Evolutionary conservation across 768 basidiomycete genomes (phyloP).

Genomic region (Trametes sanguinea): DNA sequence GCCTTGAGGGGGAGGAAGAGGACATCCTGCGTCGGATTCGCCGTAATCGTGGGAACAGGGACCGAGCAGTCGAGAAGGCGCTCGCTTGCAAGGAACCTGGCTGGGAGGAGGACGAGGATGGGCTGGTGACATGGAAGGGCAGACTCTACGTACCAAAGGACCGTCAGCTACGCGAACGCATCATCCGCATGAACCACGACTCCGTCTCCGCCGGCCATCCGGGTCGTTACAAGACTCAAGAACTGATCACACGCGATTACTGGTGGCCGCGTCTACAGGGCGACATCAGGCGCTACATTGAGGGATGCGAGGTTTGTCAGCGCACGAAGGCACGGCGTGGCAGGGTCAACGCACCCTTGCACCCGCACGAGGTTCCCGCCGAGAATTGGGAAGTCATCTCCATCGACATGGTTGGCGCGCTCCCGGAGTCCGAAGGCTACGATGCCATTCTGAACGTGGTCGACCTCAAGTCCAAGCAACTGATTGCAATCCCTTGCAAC

Average conservation of each 20-base stretch:
- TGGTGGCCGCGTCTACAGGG: conserved; percentile 33
- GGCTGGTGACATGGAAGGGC: conserved; percentile 25
- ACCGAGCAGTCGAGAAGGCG: not conserved
- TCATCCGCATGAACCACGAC: conserved; percentile 28
- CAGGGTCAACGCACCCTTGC: conserved; percentile 2
- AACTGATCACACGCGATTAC: conserved; percentile 27
- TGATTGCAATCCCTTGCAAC: conserved; percentile 29
- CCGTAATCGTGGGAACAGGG: not conserved
- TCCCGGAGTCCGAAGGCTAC: conserved; percentile 22
- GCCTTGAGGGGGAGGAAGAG: not conserved
- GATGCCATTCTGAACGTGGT: conserved; percentile 24
- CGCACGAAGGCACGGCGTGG: conserved; percentile 24
- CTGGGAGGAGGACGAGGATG: conserved; percentile 27
- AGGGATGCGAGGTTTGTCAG: conserved; percentile 32
- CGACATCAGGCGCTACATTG: conserved; percentile 29
- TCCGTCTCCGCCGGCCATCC: conserved; percentile 30
- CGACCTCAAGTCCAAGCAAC: conserved; percentile 26
- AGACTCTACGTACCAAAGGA: not conserved
- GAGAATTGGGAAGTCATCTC: conserved; percentile 2
- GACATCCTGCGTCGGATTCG: not conserved
- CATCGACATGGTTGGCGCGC: conserved; percentile 21
- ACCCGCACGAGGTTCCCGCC: conserved; percentile 17
- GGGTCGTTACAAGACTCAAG: conserved; percentile 27
- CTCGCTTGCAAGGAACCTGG: conserved; percentile 23
- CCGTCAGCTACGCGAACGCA: not conserved